phyloP scores from a whole-genome alignment of 768 basidiomycete species.

The Hortiboletus campestris region DNA sequence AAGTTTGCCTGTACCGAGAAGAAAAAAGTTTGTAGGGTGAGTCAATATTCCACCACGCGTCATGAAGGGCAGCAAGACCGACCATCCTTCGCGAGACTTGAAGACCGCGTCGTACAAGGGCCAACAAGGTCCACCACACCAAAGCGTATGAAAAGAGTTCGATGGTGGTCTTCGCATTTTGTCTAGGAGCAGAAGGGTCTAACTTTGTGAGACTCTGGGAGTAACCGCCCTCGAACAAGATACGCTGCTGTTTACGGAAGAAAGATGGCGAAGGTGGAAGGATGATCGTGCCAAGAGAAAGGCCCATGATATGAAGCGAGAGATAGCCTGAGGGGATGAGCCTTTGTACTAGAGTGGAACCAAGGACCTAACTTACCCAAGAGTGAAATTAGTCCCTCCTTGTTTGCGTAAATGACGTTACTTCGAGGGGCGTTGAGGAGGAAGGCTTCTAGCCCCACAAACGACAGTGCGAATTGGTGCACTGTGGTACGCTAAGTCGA shows the following conservation, averaged over 20 bases:
- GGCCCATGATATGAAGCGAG: slow-evolving; percentile 82
- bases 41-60: neutral
- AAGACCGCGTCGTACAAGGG: slow-evolving; percentile 30
- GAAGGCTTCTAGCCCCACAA: slow-evolving; percentile 55
- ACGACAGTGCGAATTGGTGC: slow-evolving; percentile 67
- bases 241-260: slow-evolving; percentile 52
- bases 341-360: neutral
- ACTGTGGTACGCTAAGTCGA: slow-evolving; percentile 39
- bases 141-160: slow-evolving; percentile 75
- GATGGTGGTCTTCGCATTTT: slow-evolving; percentile 70
- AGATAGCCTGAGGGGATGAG: slow-evolving; percentile 65
- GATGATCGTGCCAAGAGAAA: slow-evolving; percentile 76
- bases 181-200: slow-evolving; percentile 40
- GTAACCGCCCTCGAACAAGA: slow-evolving; percentile 11
- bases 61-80: slow-evolving; percentile 22
- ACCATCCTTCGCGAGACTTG: slow-evolving; percentile 64
- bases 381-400: slow-evolving; percentile 86
- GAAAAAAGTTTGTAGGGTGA: neutral
- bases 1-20: slow-evolving; percentile 67
- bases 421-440: slow-evolving; percentile 64
- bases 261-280: slow-evolving; percentile 76
- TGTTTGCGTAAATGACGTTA: slow-evolving; percentile 73
- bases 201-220: slow-evolving; percentile 1
- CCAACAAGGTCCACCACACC: slow-evolving; percentile 74
- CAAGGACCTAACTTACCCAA: slow-evolving; percentile 45